These are phyloP conservation scores for Besnoitia besnoiti DNA, from an alignment of 169 alveolate genomes.

Conservation along the genomic window DNA sequence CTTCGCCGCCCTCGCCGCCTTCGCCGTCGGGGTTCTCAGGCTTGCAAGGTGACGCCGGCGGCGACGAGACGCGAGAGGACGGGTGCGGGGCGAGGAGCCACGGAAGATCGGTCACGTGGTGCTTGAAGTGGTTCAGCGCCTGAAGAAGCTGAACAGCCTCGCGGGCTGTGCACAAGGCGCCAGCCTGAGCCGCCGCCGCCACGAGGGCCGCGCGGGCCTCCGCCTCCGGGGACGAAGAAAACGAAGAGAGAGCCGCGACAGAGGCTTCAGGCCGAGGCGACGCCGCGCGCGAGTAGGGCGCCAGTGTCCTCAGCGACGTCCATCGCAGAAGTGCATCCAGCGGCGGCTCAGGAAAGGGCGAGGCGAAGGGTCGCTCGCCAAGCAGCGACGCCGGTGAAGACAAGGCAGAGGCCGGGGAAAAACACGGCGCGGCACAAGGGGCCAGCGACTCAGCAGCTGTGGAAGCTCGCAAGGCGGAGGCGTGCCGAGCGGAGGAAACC, in stretches of 20 bases:
- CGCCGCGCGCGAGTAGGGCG: not conserved
- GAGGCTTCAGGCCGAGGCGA: not conserved
- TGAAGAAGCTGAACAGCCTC: not conserved
- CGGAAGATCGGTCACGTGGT: not conserved
- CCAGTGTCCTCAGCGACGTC: not conserved
- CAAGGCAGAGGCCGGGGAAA: not conserved
- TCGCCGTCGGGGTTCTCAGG: no score
- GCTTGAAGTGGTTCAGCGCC: not conserved
- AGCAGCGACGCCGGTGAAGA: not conserved
- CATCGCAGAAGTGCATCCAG: not conserved
- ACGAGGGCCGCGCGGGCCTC: not conserved
- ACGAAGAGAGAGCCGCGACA: not conserved
- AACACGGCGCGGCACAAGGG: not conserved
- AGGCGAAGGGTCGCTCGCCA: not conserved
- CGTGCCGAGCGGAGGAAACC: no score
- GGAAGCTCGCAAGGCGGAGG: no score
- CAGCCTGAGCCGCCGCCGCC: not conserved
- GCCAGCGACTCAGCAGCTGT: not conserved
- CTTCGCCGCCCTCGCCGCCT: no score
- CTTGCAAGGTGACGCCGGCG: no score
- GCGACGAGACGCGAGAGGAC: no score
- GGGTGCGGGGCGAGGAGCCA: not conserved
- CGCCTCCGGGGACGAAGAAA: not conserved
- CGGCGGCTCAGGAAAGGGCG: constrained; percentile 1
- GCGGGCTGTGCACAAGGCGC: not conserved